A percentile compares a stretch with the other conserved stretches of the same genome.
Evolutionary conservation across 2,329 filamentous ascomycete species (phyloP).

Genomic region (Talaromyces sp.): DNA sequence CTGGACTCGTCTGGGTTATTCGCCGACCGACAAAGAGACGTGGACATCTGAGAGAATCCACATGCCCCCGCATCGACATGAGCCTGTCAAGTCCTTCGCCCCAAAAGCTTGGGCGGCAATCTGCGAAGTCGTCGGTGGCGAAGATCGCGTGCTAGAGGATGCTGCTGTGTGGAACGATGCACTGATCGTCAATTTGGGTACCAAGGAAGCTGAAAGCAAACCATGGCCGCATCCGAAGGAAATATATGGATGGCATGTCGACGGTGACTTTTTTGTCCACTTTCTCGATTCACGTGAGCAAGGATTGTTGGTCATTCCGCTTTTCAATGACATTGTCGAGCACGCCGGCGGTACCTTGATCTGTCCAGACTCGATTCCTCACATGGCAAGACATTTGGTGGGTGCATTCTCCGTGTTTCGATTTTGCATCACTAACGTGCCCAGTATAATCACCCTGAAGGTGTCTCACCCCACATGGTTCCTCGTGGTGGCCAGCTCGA

Average conservation of each 20-base stretch:
- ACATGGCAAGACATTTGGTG: slow-evolving; percentile 55
- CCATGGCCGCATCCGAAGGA: slow-evolving; percentile 49
- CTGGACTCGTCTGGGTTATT: slow-evolving; percentile 65
- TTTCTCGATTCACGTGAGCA: slow-evolving; percentile 69
- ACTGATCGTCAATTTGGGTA: slow-evolving; percentile 67
- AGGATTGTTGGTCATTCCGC: slow-evolving; percentile 62
- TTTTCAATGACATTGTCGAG: slow-evolving; percentile 61
- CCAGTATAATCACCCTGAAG: slow-evolving; percentile 57
- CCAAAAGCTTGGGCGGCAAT: slow-evolving; percentile 65
- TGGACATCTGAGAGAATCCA: slow-evolving; percentile 61
- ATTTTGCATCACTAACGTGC: not conserved
- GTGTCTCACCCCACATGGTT: slow-evolving; percentile 63
- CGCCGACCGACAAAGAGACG: slow-evolving; percentile 59
- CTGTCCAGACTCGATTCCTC: slow-evolving; percentile 57
- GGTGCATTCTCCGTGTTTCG: not conserved
- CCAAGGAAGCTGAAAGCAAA: slow-evolving; percentile 49
- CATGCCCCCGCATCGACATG: slow-evolving; percentile 60
- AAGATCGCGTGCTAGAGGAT: slow-evolving; percentile 49
- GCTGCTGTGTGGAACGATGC: slow-evolving; percentile 62
- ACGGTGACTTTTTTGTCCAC: slow-evolving; percentile 70
- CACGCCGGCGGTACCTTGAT: slow-evolving; percentile 63
- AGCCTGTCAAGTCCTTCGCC: slow-evolving; percentile 55
- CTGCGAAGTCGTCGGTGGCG: slow-evolving; percentile 62
- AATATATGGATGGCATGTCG: slow-evolving; percentile 62
- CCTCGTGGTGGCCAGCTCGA: slow-evolving; percentile 47